Percentiles rank a stretch among this genome's conserved stretches.
phyloP scores from a whole-genome alignment of 2,329 filamentous ascomycete species.

The Hymenoscyphus linearis region DNA sequence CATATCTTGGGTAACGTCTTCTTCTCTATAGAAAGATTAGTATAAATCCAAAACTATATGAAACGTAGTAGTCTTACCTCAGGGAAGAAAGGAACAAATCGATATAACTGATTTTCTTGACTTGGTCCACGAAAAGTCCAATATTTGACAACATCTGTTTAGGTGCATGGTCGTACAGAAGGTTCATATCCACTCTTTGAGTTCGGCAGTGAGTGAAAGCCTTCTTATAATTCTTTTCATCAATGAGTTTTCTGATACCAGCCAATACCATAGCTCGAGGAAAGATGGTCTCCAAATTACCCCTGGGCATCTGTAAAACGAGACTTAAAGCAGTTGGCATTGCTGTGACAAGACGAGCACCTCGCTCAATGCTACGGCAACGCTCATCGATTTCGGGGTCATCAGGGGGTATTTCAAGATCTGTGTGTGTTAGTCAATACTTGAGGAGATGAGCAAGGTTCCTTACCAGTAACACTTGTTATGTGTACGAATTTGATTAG shows the following conservation, averaged over 20 bases:
- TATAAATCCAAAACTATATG: not conserved
- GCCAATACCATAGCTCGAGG: constrained; percentile 89
- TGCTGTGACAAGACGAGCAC: constrained; percentile 78
- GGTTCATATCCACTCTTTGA: constrained; percentile 96
- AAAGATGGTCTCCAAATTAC: constrained; percentile 92
- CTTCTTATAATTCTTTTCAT: constrained; percentile 71
- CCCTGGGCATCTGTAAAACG: constrained; percentile 89
- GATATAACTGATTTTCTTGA: constrained; percentile 75
- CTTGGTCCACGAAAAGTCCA: constrained; percentile 72
- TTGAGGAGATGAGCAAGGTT: not conserved
- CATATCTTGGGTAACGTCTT: constrained; percentile 90
- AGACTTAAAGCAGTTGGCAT: constrained; percentile 84
- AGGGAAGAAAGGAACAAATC: constrained; percentile 88
- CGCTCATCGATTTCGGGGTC: constrained; percentile 89
- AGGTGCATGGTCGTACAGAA: constrained; percentile 89
- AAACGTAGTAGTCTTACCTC: constrained; percentile 46
- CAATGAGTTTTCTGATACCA: constrained; percentile 77
- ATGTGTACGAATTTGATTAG: constrained; percentile 92
- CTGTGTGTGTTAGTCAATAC: constrained; percentile 38
- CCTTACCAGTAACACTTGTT: constrained; percentile 55
- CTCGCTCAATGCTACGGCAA: constrained; percentile 86
- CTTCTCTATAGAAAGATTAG: constrained; percentile 52
- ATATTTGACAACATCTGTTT: constrained; percentile 76
- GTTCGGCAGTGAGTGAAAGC: constrained; percentile 86
- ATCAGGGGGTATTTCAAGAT: constrained; percentile 76